phyloP scores from a whole-genome alignment of 768 basidiomycete genomes.

The Cantharellus anzutake region DNA sequence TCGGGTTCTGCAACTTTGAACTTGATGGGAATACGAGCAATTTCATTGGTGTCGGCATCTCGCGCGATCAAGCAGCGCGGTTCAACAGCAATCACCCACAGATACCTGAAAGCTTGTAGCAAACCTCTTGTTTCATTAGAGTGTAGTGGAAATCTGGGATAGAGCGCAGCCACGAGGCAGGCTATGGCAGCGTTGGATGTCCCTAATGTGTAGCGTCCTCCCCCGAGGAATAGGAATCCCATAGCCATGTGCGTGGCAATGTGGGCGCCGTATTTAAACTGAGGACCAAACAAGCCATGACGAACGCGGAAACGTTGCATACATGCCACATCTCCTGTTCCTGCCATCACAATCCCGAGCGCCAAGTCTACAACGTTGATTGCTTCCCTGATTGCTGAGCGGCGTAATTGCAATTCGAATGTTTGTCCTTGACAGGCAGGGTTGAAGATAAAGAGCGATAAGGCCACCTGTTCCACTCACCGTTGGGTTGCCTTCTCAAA shows the following conservation, averaged over 20 bases:
- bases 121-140: slow-evolving; percentile 81
- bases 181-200: slow-evolving; percentile 86
- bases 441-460: neutral
- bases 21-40: slow-evolving; percentile 85
- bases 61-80: slow-evolving; percentile 81
- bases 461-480: neutral
- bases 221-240: slow-evolving; percentile 83
- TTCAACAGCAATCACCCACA: slow-evolving; percentile 93
- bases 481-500: slow-evolving; percentile 3
- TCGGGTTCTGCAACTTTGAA: slow-evolving; percentile 55
- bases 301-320: slow-evolving; percentile 72
- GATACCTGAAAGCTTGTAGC: slow-evolving; percentile 79
- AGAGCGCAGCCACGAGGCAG: slow-evolving; percentile 76
- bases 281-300: slow-evolving; percentile 51
- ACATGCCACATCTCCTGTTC: slow-evolving; percentile 85
- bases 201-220: slow-evolving; percentile 80
- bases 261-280: slow-evolving; percentile 73
- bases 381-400: slow-evolving; percentile 72
- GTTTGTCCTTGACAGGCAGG: slow-evolving; percentile 31
- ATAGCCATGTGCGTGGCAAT: slow-evolving; percentile 79
- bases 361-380: slow-evolving; percentile 75
- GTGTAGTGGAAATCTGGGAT: slow-evolving; percentile 63
- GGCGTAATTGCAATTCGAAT: slow-evolving; percentile 77
- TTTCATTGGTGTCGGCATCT: slow-evolving; percentile 80
- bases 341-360: slow-evolving; percentile 89